phyloP scores from a whole-genome alignment of 192 early-diverging fungal species.

The Chytriomyces sp. region DNA sequence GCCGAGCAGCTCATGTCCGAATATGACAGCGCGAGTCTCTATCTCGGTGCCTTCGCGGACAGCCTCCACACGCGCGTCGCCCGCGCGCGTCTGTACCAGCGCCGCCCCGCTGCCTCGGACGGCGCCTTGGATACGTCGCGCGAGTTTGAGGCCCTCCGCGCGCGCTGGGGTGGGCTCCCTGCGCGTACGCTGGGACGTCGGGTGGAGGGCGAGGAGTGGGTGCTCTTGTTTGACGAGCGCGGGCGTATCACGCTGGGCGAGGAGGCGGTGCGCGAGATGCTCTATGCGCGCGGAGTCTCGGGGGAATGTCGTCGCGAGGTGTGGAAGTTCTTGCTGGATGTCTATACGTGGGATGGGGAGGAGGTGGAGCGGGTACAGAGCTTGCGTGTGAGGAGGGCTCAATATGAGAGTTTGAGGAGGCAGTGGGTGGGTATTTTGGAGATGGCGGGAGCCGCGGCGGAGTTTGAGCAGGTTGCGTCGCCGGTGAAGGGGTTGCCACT shows the following conservation, averaged over 20 bases:
- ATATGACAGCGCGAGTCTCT: constrained; percentile 48
- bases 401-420: constrained; percentile 45
- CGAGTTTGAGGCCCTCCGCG: constrained; percentile 51
- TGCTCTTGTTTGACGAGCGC: constrained; percentile 42
- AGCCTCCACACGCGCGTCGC: constrained; percentile 19
- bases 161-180: background rate
- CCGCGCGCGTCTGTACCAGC: background rate
- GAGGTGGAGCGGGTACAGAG: constrained; percentile 69
- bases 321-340: constrained; percentile 85
- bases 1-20: constrained; percentile 50
- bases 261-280: constrained; percentile 35
- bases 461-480: no score
- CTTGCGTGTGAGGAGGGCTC: background rate
- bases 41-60: constrained; percentile 41
- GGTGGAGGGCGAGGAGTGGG: constrained; percentile 41
- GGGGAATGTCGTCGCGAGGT: constrained; percentile 77
- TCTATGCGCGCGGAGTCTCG: constrained; percentile 70
- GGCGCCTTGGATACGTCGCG: constrained; percentile 25
- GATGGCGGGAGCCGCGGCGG: no score
- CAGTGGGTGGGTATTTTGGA: constrained; percentile 56
- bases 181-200: background rate
- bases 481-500: no score
- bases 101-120: background rate
- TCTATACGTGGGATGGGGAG: constrained; percentile 84
- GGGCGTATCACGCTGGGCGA: constrained; percentile 34